Percentiles rank a stretch among this genome's conserved stretches.
These are phyloP conservation scores for Myxozyma mucilagina DNA, from an alignment of 805 yeast species.

Conservation along the genomic window DNA sequence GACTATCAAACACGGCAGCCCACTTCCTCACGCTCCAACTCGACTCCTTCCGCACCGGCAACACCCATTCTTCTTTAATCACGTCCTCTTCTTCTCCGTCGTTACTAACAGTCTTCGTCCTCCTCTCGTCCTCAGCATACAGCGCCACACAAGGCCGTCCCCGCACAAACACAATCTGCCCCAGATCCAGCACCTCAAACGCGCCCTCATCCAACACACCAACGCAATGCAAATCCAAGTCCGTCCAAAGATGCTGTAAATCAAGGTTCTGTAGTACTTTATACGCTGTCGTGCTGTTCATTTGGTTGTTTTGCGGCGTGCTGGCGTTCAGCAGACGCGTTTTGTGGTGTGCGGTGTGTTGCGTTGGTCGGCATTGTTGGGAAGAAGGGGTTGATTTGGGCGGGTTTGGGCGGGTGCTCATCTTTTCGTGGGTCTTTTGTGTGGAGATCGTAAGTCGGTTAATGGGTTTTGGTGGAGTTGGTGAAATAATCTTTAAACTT, in stretches of 20 bases:
- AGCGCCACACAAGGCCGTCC: conserved; percentile 43
- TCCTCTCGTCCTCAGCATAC: conserved; percentile 33
- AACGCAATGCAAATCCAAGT: conserved; percentile 30
- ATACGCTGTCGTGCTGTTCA: conserved; percentile 23
- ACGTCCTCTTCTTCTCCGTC: conserved; percentile 24
- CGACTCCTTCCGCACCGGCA: conserved; percentile 36
- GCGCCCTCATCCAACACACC: conserved; percentile 8
- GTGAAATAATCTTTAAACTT: no score
- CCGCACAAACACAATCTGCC: conserved; percentile 16
- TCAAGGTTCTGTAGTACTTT: conserved; percentile 38
- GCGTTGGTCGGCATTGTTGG: no score
- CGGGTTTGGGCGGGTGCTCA: no score
- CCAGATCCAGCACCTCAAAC: conserved; percentile 4
- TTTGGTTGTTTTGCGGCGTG: conserved; percentile 9
- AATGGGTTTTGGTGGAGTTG: no score
- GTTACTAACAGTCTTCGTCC: conserved; percentile 17
- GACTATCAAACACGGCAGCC: conserved; percentile 38
- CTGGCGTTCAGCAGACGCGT: conserved; percentile 3
- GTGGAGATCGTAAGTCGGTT: no score
- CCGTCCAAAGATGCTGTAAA: conserved; percentile 44
- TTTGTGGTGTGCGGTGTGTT: no score
- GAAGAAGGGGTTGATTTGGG: no score
- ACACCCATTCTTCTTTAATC: conserved; percentile 33
- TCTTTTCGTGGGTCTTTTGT: no score
- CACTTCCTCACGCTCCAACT: conserved; percentile 41